phyloP scores from a whole-genome alignment of 768 basidiomycete genomes.

The Gloeostereum incarnatum region DNA sequence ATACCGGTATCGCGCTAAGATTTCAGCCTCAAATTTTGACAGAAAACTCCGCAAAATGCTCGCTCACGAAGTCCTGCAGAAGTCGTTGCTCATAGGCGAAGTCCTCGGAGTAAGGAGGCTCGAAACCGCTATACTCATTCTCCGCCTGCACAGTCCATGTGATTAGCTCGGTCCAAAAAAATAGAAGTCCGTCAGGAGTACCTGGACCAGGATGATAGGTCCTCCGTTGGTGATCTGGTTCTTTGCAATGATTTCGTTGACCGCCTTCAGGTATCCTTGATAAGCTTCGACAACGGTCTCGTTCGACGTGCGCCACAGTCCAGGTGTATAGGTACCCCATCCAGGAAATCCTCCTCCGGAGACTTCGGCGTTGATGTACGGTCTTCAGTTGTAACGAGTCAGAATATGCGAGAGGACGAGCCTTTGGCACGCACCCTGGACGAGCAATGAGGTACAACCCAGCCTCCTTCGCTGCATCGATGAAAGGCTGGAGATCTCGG shows the following conservation, averaged over 20 bases:
- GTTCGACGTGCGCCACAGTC: constrained; percentile 35
- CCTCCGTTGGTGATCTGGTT: constrained; percentile 55
- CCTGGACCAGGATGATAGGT: constrained; percentile 37
- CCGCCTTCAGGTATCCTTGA: constrained; percentile 35
- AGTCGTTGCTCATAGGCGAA: constrained; percentile 26
- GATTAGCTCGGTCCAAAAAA: not conserved
- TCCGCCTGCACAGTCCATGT: constrained; percentile 25
- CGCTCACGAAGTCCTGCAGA: constrained; percentile 22
- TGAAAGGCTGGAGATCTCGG: constrained; percentile 43
- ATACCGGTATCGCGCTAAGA: constrained; percentile 31
- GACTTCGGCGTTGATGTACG: constrained; percentile 39
- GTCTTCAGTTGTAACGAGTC: constrained; percentile 14
- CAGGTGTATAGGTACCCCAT: constrained; percentile 42
- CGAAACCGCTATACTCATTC: constrained; percentile 42
- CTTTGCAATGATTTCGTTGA: constrained; percentile 33
- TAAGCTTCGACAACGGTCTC: constrained; percentile 36
- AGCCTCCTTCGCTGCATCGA: constrained; percentile 42
- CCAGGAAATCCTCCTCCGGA: constrained; percentile 49
- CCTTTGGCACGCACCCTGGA: constrained; percentile 26
- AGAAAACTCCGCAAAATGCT: not conserved
- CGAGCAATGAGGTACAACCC: constrained; percentile 50
- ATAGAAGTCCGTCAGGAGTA: constrained; percentile 4
- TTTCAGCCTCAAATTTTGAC: not conserved
- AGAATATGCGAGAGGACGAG: not conserved
- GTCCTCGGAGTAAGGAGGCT: constrained; percentile 28